Evolutionary conservation across 2,329 filamentous ascomycete species (phyloP).

Genomic region (Colletotrichum lentis): DNA sequence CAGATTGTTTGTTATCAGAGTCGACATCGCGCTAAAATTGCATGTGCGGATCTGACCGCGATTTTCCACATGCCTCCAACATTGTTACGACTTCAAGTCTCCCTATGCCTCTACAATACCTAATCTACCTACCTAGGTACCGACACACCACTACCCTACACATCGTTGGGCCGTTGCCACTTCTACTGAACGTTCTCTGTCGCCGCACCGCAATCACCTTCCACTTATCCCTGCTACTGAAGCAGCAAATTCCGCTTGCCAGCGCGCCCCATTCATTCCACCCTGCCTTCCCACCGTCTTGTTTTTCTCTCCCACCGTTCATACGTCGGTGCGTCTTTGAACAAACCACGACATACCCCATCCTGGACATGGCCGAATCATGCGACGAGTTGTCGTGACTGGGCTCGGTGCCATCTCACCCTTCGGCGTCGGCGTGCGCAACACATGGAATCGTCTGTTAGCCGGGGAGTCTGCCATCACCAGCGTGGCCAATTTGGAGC

Average conservation of each 20-base stretch:
- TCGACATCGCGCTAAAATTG: slow-evolving; percentile 24
- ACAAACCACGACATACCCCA: slow-evolving; percentile 15
- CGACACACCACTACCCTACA: not conserved
- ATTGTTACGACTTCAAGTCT: slow-evolving; percentile 33
- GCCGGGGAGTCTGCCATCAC: slow-evolving; percentile 82
- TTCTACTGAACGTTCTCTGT: slow-evolving; percentile 12
- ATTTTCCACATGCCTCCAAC: slow-evolving; percentile 22
- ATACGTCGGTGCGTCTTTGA: slow-evolving; percentile 21
- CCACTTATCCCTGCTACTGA: not conserved
- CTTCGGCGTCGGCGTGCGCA: slow-evolving; percentile 79
- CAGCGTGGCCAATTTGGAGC: slow-evolving; percentile 71
- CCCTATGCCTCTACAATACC: not conserved
- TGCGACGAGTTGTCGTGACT: slow-evolving; percentile 82
- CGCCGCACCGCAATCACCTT: not conserved
- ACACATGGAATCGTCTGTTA: slow-evolving; percentile 82
- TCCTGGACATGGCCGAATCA: slow-evolving; percentile 54
- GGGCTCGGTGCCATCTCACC: slow-evolving; percentile 85
- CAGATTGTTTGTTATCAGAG: not conserved
- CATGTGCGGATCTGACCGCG: slow-evolving; percentile 27
- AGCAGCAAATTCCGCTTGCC: not conserved
- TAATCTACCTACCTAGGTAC: not conserved
- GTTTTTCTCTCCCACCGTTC: slow-evolving; percentile 7
- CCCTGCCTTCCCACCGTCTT: slow-evolving; percentile 9
- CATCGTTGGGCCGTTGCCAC: not conserved
- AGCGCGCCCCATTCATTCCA: not conserved